Base-by-base conservation (phyloP, 2,329 filamentous ascomycete genomes). In the Fragosphaeria purpurea region DNA sequence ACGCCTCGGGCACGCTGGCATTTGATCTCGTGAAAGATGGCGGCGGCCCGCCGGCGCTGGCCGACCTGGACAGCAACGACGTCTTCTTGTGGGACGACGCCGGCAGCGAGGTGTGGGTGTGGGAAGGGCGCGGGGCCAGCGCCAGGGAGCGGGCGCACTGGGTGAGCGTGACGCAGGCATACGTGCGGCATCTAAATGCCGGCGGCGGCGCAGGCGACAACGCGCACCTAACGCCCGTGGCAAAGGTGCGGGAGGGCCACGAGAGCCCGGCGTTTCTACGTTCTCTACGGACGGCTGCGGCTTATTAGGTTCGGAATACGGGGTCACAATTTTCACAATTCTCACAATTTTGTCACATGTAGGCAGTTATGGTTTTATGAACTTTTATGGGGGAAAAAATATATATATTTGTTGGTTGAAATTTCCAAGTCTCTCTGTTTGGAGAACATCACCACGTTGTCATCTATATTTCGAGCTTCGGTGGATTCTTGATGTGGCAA, bases 11-110 rank as follows among this genome's bases (percentile, higher is more conserved):
- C 0, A 57, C 72, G 50, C 65, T 84, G 12, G 66, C 68, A 0
- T 83, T 85, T 54, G 70, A 75, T 44, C 64, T 80, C 4, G 72
- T 82, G 42, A 76, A 74, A 0, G 60, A 64, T 33, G 33, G 34
- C 3, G 60, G 58, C 2, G 22, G 22, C 22, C 22, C 22, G 22
- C 69, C 81, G 11, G 59, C 64, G 4, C 61, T 58, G 44, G 60
- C 64, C 0, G 79, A 83, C 55, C 64, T 85, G 6, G 72, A 82
- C 54, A 71, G 71, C 41, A 69, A 73, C 44, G 80, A 85, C 57
- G 74, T 85, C 5, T 85, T 85, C 58, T 61, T 86, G 22, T 68
- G 83, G 22, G 74, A 77, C 53, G 79, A 82, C 56, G 70, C 68
- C 0, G 79, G 80, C 6, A 72, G 62, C 47, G 66, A 66, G 7